Evolutionary conservation across 768 basidiomycete species (phyloP).

Genomic region (Suillus variegatus): DNA sequence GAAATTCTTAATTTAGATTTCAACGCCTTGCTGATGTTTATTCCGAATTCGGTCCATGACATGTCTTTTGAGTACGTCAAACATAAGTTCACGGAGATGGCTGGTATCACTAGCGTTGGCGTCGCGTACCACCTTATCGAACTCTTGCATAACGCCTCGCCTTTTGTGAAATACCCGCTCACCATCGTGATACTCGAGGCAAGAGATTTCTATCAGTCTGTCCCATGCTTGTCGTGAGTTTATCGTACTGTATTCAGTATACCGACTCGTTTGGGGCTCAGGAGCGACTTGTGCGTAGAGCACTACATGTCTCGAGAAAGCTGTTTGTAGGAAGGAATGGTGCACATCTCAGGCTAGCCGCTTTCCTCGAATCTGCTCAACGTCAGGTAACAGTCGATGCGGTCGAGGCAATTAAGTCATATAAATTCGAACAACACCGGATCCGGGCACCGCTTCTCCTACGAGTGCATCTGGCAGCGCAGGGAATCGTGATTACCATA

Average conservation of each 20-base stretch:
- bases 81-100: too few relatives aligned
- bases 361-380: slow-evolving; percentile 46
- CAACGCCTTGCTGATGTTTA: too few relatives aligned
- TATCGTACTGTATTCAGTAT: slow-evolving; percentile 2
- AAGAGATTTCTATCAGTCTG: slow-evolving; percentile 74
- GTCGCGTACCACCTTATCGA: slow-evolving; percentile 38
- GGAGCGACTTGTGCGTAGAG: slow-evolving; percentile 66
- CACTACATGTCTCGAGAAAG: not conserved
- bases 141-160: slow-evolving; percentile 14
- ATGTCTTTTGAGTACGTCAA: too few relatives aligned
- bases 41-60: too few relatives aligned
- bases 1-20: too few relatives aligned
- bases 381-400: slow-evolving; percentile 43
- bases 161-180: slow-evolving; percentile 25
- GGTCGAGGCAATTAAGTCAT: slow-evolving; percentile 55
- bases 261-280: slow-evolving; percentile 44
- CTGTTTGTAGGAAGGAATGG: slow-evolving; percentile 68
- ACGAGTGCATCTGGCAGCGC: slow-evolving; percentile 15
- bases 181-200: slow-evolving; percentile 80
- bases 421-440: slow-evolving; percentile 61
- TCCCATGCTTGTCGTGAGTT: not conserved
- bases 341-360: slow-evolving; percentile 63
- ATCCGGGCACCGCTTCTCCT: slow-evolving; percentile 42
- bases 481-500: slow-evolving; percentile 66
- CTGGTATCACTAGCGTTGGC: too few relatives aligned